Base-by-base conservation (phyloP, 1,139 yeast genomes). In the Pneumocystis canis region DNA sequence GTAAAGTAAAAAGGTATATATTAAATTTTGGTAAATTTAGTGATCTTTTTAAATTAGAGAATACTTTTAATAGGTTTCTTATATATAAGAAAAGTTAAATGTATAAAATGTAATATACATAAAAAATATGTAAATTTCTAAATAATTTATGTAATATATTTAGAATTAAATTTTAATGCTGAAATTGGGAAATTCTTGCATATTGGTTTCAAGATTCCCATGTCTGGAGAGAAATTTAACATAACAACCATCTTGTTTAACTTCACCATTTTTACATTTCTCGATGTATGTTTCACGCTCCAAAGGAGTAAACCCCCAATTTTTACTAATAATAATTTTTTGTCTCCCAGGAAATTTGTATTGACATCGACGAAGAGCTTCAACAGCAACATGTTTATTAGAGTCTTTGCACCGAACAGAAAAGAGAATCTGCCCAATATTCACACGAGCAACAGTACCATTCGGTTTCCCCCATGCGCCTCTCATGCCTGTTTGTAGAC, bases 381-480 rank as follows among this genome's bases (percentile, higher is more conserved):
- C 98, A 75, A 92, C 83, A 73, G 89, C 97, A 78, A 88, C 95
- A 67, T 83, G 97, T 84, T 89, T 89, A 95, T 89, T 89, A 76
- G 85, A 81, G 81, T 92, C 98, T 84, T 85, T 92, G 80, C 97
- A 88, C 84, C 98, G 90, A 79, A 89, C 90, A 73, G 98, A 92
- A 82, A 92, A 85, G 79, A 92, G 85, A 79, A 92, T 85, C 84
- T 92, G 98, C 77, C 98, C 98, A 80, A 92, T 92, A 82, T 82
- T 82, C 78, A 92, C 98, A 82, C 98, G 90, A 76, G 98, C 98
- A 75, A 97, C 98, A 77, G 90, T 85, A 84, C 98, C 98, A 76
- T 90, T 96, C 76, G 98, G 98, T 84, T 92, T 92, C 88, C 98
- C 98, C 97, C 97, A 92, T 78, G 98, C 98, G 85, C 95, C 95